Percentiles rank a stretch among this genome's conserved stretches.
Evolutionary conservation across 768 basidiomycete genomes (phyloP).

Genomic region (Amanita thiersii): DNA sequence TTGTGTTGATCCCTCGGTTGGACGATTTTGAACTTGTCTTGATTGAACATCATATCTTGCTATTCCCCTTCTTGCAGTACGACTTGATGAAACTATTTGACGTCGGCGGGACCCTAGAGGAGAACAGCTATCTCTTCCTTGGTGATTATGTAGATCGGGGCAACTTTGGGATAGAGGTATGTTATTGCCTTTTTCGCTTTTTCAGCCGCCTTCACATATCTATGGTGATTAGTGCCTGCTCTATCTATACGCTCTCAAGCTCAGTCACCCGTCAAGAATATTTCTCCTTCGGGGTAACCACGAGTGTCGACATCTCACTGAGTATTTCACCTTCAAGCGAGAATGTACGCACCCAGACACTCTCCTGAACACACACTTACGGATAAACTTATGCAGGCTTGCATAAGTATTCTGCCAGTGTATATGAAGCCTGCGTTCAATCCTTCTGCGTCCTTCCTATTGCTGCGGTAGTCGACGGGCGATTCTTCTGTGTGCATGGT

Average conservation of each 20-base stretch:
- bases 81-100: constrained; percentile 98
- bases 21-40: neutral
- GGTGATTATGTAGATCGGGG: constrained; percentile 98
- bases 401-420: constrained; percentile 78
- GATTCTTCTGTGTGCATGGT: constrained; percentile 97
- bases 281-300: constrained; percentile 91
- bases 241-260: constrained; percentile 90
- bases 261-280: constrained; percentile 78
- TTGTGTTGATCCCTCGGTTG: constrained; percentile 14
- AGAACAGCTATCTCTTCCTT: constrained; percentile 87
- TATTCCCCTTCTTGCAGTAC: constrained; percentile 44
- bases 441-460: constrained; percentile 90
- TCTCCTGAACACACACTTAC: constrained; percentile 5
- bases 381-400: constrained; percentile 42
- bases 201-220: neutral
- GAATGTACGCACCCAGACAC: constrained; percentile 57
- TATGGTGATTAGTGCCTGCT: constrained; percentile 58
- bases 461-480: constrained; percentile 85
- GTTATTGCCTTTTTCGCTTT: neutral
- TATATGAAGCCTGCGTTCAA: constrained; percentile 90
- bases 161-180: constrained; percentile 69
- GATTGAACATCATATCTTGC: neutral
- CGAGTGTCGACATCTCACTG: constrained; percentile 94
- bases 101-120: constrained; percentile 76
- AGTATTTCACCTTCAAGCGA: constrained; percentile 97